Evolutionary conservation across 257 asterid species (phyloP).

Genomic region (Coffea eugenioides): DNA sequence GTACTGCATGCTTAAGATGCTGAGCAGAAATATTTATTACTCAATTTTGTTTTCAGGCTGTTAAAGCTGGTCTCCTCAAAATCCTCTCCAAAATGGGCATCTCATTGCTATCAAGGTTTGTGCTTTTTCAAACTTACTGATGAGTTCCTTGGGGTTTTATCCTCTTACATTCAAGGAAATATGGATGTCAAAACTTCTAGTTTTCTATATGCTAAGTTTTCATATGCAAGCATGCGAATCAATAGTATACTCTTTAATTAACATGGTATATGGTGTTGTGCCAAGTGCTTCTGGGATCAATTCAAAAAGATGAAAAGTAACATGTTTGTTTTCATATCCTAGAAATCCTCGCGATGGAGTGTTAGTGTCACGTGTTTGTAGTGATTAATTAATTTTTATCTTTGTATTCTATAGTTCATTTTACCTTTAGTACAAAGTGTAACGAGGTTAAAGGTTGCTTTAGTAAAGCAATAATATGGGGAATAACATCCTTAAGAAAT

Average conservation of each 20-base stretch:
- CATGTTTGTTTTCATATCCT: not conserved
- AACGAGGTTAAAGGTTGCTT: not conserved
- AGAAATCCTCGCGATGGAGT: not conserved
- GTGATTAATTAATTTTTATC: not conserved
- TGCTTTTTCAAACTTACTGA: not conserved
- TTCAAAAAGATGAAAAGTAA: not conserved
- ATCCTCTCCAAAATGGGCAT: conserved; percentile 99
- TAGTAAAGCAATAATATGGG: not conserved
- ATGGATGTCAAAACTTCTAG: not conserved
- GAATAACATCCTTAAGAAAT: not conserved
- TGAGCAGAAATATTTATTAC: conserved; percentile 9
- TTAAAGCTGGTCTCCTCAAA: conserved; percentile 80
- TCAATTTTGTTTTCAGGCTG: conserved; percentile 57
- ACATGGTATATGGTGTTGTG: no score
- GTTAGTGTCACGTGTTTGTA: not conserved
- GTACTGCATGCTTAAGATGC: conserved; percentile 16
- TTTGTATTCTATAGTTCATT: not conserved
- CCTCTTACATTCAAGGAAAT: not conserved
- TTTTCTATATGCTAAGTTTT: not conserved
- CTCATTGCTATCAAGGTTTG: conserved; percentile 93
- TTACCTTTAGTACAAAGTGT: not conserved
- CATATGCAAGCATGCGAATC: no score
- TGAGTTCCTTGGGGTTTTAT: not conserved
- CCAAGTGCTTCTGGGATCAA: not conserved
- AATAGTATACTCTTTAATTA: no score